These are phyloP conservation scores for Hymenoscyphus infarciens DNA, from an alignment of 2,329 filamentous ascomycete species.

Conservation along the genomic window DNA sequence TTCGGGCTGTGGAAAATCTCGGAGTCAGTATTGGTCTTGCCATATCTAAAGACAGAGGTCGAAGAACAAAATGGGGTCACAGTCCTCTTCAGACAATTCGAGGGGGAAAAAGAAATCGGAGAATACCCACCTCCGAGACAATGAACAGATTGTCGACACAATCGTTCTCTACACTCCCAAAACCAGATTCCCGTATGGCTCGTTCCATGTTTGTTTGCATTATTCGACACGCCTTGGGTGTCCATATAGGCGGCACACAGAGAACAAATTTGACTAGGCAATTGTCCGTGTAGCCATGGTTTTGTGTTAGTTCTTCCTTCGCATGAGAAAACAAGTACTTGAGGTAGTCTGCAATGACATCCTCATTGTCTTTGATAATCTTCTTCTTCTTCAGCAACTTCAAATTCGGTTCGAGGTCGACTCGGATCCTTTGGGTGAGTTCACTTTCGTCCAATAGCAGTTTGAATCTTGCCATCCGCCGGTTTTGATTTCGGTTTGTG, in stretches of 20 bases:
- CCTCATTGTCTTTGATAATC: constrained; percentile 9
- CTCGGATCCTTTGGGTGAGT: constrained; percentile 15
- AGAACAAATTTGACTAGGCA: constrained; percentile 17
- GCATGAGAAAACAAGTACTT: constrained; percentile 18
- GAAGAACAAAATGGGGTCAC: too few species aligned
- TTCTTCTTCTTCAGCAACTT: constrained; percentile 8
- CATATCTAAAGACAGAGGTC: too few species aligned
- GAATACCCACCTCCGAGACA: constrained; percentile 19
- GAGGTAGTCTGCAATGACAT: constrained; percentile 22
- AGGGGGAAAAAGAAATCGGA: too few species aligned
- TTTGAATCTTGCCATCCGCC: constrained; percentile 17
- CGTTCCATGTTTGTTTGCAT: constrained; percentile 21
- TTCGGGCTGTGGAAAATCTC: background rate
- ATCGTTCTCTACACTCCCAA: constrained; percentile 13
- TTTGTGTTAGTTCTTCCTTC: constrained; percentile 10
- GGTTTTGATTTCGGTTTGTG: constrained; percentile 8
- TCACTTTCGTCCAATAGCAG: constrained; percentile 20
- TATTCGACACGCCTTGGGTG: constrained; percentile 15
- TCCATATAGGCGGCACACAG: constrained; percentile 20
- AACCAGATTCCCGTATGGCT: constrained; percentile 9
- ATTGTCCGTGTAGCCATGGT: background rate
- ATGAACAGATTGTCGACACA: constrained; percentile 28
- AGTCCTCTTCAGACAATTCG: too few species aligned
- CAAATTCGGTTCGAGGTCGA: constrained; percentile 11
- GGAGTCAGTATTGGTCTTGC: too few species aligned